Evolutionary conservation across 495 filamentous ascomycete genomes (phyloP).

Genomic region (Xylaria grammica): DNA sequence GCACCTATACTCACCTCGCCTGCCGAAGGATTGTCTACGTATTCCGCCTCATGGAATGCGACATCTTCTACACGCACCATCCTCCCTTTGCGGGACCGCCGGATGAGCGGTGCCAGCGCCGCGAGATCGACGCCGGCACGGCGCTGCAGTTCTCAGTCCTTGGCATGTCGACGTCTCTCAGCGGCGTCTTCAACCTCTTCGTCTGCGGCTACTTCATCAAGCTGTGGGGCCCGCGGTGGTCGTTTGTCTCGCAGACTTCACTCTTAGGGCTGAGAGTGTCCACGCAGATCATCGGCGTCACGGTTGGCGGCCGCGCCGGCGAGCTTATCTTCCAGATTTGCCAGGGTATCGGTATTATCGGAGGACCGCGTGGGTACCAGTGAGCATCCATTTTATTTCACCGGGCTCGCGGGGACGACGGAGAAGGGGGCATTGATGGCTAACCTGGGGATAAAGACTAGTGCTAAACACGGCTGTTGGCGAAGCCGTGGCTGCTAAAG

Average conservation of each 20-base stretch:
- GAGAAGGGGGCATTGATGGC: not conserved
- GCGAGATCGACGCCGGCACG: constrained; percentile 60
- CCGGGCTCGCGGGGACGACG: not conserved
- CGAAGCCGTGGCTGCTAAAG: constrained; percentile 52
- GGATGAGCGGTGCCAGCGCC: constrained; percentile 50
- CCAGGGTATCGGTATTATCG: constrained; percentile 62
- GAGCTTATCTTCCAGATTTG: constrained; percentile 58
- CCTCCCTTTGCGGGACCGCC: constrained; percentile 41
- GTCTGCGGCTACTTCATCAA: constrained; percentile 64
- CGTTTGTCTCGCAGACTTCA: constrained; percentile 56
- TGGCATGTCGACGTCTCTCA: constrained; percentile 55
- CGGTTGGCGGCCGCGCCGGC: constrained; percentile 53
- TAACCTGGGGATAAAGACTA: constrained; percentile 36
- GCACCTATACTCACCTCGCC: constrained; percentile 21
- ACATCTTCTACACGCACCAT: constrained; percentile 56
- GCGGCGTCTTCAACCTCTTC: constrained; percentile 61
- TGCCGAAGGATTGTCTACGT: constrained; percentile 58
- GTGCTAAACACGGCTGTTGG: constrained; percentile 60
- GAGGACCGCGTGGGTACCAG: constrained; percentile 62
- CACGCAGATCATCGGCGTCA: constrained; percentile 59
- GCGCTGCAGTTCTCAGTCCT: constrained; percentile 58
- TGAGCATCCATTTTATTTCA: constrained; percentile 25
- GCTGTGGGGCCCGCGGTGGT: constrained; percentile 55
- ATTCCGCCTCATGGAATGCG: constrained; percentile 64
- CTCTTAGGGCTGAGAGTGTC: constrained; percentile 58